Base-by-base conservation (phyloP, 495 filamentous ascomycete species). In the Penicillium bovifimosum region DNA sequence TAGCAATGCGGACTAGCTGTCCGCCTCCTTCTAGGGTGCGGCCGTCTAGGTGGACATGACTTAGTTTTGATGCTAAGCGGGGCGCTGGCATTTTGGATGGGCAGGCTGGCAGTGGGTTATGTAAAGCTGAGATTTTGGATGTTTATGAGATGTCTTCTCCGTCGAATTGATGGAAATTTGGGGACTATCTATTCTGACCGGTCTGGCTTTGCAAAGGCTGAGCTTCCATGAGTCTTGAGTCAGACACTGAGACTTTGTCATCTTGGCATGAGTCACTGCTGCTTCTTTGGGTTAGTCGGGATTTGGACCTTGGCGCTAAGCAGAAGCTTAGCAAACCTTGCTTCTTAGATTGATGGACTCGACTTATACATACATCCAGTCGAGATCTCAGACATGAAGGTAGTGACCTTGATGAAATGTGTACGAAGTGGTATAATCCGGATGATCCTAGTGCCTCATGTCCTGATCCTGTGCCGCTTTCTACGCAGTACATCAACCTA, bases 1-100 rank as follows among this genome's bases (percentile, higher is more conserved):
- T 67, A 1, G 87, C 87, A 38, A 88, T 76, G 40, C 90, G 80
- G 27, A 93, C 77, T 1, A 96, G 73, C 65, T 96, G 90, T 8
- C 90, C 90, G 28, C 90, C 90, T 33, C 90, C 90, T 72, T 95
- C 90, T 10, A 91, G 87, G 1, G 80, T 87, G 39, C 78, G 67
- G 31, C 87, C 88, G 55, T 90, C 85, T 6, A 91, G 66, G 41
- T 61, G 61, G 38, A 81, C 47, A 17, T 61, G 64, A 26, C 6
- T 17, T 39, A 9, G 6, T 39, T 40, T 31, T n/a, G 41, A 29
- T 31, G 5, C 26, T 14, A 36, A 18, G 24, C 20, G 35, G 0
- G 47, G 17, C 7, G 40, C 2, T 18, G 38, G 18, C 48, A 50
- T 50, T 34, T 42, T 20, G 31, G 9, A 20, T 10, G 10, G 42